Conservation (phyloP, 225 moss, liverwort and hornwort species). For the Ulota crispa region DNA sequence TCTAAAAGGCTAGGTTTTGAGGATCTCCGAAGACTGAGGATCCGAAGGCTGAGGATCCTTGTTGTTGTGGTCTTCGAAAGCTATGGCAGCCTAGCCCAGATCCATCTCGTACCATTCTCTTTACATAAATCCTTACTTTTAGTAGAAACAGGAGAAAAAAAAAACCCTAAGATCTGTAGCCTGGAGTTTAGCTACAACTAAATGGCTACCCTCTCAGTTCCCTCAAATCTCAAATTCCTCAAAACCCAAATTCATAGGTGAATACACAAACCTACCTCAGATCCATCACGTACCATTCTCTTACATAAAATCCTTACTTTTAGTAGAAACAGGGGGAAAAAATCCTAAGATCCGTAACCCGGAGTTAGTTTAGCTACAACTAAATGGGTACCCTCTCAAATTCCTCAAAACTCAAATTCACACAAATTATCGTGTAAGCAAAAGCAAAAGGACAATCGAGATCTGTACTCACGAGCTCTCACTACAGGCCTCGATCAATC, state of each 20-base stretch:
- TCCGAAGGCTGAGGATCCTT: not conserved
- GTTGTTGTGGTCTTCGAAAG: not conserved
- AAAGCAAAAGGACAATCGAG: not conserved
- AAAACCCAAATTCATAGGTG: no score
- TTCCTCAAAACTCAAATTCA: not conserved
- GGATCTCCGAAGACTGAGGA: not conserved
- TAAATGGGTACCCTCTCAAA: not conserved
- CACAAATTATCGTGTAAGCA: no score
- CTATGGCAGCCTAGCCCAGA: constrained; percentile 11
- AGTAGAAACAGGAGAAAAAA: not conserved
- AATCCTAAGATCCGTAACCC: not conserved
- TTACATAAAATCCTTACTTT: constrained; percentile 14
- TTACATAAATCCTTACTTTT: not conserved
- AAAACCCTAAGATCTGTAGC: not conserved
- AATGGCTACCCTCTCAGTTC: not conserved
- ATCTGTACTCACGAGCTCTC: not conserved
- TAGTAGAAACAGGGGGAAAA: not conserved
- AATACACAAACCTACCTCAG: not conserved
- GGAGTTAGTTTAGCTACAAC: not conserved
- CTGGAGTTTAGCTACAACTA: not conserved
- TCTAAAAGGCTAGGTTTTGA: not conserved
- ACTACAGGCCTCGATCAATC: not conserved
- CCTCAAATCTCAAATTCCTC: no score
- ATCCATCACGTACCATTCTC: constrained; percentile 38
- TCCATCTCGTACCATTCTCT: no score